These are phyloP conservation scores for Plasmodium inui DNA, from an alignment of 169 alveolate genomes.

Conservation along the genomic window DNA sequence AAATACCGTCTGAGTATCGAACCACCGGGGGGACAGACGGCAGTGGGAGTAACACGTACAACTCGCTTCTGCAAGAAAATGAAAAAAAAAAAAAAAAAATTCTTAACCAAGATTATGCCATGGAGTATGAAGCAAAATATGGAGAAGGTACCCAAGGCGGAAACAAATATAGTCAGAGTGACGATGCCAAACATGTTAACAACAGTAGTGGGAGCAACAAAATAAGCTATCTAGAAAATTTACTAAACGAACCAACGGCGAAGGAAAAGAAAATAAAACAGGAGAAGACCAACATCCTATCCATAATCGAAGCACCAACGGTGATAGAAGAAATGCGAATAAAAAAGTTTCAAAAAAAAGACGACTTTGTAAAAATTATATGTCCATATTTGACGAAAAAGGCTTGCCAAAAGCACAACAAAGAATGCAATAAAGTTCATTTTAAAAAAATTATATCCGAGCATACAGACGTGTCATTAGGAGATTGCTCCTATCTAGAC, in stretches of 20 bases:
- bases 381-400: slow-evolving; percentile 80
- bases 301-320: slow-evolving; percentile 77
- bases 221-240: slow-evolving; percentile 46
- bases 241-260: slow-evolving; percentile 71
- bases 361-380: slow-evolving; percentile 76
- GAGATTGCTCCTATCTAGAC: slow-evolving; percentile 96
- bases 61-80: slow-evolving; percentile 28
- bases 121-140: slow-evolving; percentile 6
- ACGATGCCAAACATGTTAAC: not conserved
- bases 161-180: slow-evolving; percentile 1
- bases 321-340: slow-evolving; percentile 77
- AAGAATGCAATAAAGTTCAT: slow-evolving; percentile 79
- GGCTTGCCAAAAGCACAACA: slow-evolving; percentile 78
- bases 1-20: not conserved
- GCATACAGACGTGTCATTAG: slow-evolving; percentile 82
- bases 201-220: slow-evolving; percentile 13
- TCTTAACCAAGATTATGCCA: not conserved
- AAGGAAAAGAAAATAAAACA: slow-evolving; percentile 68
- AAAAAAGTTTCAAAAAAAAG: slow-evolving; percentile 78
- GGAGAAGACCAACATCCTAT: slow-evolving; percentile 72
- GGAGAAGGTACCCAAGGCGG: not conserved
- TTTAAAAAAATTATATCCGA: slow-evolving; percentile 79
- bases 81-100: slow-evolving; percentile 18
- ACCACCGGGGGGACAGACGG: not conserved
- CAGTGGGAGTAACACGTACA: not conserved